These are phyloP conservation scores for Diutina neorugosa DNA, from an alignment of 1,139 yeast species.

Conservation along the genomic window DNA sequence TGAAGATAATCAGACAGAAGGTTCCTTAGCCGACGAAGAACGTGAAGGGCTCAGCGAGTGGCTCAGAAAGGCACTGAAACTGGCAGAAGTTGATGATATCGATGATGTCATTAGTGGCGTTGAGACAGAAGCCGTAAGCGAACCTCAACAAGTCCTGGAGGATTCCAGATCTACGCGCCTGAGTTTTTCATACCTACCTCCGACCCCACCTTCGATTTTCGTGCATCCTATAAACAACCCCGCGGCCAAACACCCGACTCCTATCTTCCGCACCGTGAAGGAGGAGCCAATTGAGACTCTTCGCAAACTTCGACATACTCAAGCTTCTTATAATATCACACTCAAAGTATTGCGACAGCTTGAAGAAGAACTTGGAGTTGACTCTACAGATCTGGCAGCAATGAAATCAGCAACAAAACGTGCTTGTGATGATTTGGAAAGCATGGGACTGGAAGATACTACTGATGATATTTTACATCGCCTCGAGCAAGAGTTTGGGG, in stretches of 20 bases:
- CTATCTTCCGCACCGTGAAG: neutral
- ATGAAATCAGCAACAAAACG: neutral
- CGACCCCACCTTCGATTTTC: neutral
- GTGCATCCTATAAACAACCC: neutral
- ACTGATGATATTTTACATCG: neutral
- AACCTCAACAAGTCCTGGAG: neutral
- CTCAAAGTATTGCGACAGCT: neutral
- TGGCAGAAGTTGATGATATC: neutral
- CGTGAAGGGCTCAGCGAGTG: neutral
- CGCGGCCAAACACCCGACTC: neutral
- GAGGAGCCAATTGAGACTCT: constrained; percentile 1
- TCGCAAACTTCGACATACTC: neutral
- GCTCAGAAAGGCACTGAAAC: neutral
- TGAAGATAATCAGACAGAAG: neutral
- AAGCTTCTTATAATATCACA: neutral
- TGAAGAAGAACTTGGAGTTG: neutral
- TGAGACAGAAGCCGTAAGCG: neutral
- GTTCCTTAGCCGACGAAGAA: neutral
- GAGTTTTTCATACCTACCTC: neutral
- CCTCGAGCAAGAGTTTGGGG: neutral
- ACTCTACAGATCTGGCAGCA: neutral
- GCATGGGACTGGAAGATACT: neutral
- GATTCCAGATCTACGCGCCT: neutral
- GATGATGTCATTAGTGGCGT: neutral
- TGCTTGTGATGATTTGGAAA: neutral